Base-by-base conservation (phyloP, 2,329 filamentous ascomycete species). In the Phoma sp. region DNA sequence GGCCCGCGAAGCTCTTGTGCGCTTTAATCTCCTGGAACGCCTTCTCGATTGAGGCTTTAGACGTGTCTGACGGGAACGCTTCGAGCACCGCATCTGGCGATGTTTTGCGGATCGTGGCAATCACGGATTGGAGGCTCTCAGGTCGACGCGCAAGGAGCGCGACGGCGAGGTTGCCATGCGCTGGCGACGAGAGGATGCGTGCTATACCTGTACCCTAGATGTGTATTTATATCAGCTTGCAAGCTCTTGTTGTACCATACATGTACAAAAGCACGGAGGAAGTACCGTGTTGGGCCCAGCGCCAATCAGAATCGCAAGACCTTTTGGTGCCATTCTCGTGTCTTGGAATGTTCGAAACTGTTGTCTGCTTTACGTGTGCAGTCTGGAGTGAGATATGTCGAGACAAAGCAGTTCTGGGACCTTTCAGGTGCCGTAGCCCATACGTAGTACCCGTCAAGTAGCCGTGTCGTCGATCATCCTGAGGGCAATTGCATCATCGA, bases 101-200 rank as follows among this genome's bases (percentile, higher is more conserved):
- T 3, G 77, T 70, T 18, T 73, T 65, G 24, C 73, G 73, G 24
- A 82, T 73, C 10, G 71, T 76, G n/a, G 69, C 70, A 41, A 74
- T 74, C 10, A 81, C 72, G 14, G 73, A 75, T 41, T 73, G 65
- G 37, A 83, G 74, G 8, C 75, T 75, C 44, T 81, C 79, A 18
- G 73, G 70, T 27, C 78, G 76, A 4, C 82, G 78, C 7, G 82
- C 81, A 39, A 84, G 76, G 7, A 84, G 74, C 13, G 82, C 82
- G 7, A 85, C 79, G 23, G 82, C 82, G 41, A 83, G 74, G 64
- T 85, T 84, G 30, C 82, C 82, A 27, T 83, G 78, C 0, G 74
- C 70, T 1, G 79, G 78, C 41, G 75, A 68, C 2, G 82, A 80
- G 35, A 85, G 78, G 32, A 83, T 77, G 18, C 82, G 77, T 22